These are phyloP conservation scores for Penicillium sp. DNA, from an alignment of 2,329 filamentous ascomycete species.

Conservation along the genomic window DNA sequence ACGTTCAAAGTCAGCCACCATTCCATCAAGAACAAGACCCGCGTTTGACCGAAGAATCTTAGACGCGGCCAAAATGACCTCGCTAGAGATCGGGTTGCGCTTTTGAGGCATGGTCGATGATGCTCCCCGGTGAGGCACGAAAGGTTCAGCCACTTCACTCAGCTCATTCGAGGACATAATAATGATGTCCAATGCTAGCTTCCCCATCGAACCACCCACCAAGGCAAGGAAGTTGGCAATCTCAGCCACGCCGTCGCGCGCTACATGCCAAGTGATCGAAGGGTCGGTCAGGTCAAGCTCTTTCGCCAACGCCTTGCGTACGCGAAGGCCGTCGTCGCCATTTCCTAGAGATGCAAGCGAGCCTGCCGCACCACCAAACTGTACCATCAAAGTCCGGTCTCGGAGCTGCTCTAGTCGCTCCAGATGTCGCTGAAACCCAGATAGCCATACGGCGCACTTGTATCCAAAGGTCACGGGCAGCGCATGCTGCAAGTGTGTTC, in stretches of 20 bases:
- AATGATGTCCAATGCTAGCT: conserved; percentile 58
- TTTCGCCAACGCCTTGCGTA: conserved; percentile 51
- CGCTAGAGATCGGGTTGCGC: conserved; percentile 59
- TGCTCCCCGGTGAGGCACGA: conserved; percentile 55
- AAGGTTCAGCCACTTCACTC: conserved; percentile 57
- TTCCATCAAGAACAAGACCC: conserved; percentile 54
- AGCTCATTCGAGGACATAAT: conserved; percentile 60
- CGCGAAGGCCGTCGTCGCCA: conserved; percentile 49
- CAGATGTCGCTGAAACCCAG: conserved; percentile 50
- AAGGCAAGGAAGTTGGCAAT: conserved; percentile 55
- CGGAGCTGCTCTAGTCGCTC: conserved; percentile 51
- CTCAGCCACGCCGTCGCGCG: conserved; percentile 56
- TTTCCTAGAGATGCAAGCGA: conserved; percentile 55
- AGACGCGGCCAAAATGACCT: conserved; percentile 57
- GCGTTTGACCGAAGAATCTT: conserved; percentile 57
- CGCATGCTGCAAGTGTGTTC: conserved; percentile 60
- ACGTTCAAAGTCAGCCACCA: conserved; percentile 60
- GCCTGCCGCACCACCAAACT: conserved; percentile 59
- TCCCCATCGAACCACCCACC: conserved; percentile 55
- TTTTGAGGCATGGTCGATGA: conserved; percentile 62
- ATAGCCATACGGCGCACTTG: conserved; percentile 58
- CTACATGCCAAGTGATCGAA: conserved; percentile 59
- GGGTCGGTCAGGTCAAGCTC: conserved; percentile 52
- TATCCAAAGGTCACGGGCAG: conserved; percentile 60
- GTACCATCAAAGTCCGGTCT: conserved; percentile 51